Percentiles rank a stretch among this genome's conserved stretches.
Evolutionary conservation across 2,329 filamentous ascomycete genomes (phyloP).

Genomic region (Neopestalotiopsis rosae): DNA sequence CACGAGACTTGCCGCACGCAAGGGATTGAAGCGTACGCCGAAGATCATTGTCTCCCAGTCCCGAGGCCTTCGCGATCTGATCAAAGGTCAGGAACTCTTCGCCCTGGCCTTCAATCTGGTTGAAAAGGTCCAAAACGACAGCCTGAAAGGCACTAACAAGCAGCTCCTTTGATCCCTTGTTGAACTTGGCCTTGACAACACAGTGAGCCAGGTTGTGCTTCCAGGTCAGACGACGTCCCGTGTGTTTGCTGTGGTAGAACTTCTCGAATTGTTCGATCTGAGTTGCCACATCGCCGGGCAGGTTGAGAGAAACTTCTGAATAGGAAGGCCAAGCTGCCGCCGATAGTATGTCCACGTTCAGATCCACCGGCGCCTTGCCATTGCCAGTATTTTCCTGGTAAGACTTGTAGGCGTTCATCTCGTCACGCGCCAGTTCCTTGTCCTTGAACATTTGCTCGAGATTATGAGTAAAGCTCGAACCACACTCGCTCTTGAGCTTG

Average conservation of each 20-base stretch:
- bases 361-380: conserved; percentile 63
- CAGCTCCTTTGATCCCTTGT: conserved; percentile 82
- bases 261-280: conserved; percentile 81
- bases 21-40: conserved; percentile 92
- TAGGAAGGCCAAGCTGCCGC: conserved; percentile 93
- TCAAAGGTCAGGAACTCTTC: conserved; percentile 74
- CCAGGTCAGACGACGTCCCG: conserved; percentile 85
- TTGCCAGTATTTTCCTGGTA: conserved; percentile 58
- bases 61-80: conserved; percentile 76
- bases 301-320: conserved; percentile 71
- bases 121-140: conserved; percentile 89
- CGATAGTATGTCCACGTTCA: conserved; percentile 90
- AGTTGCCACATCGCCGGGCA: conserved; percentile 77
- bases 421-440: conserved; percentile 89
- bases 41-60: conserved; percentile 77
- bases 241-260: conserved; percentile 90
- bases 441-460: conserved; percentile 99
- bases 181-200: conserved; percentile 80
- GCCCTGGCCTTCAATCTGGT: conserved; percentile 59
- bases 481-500: conserved; percentile 91
- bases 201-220: conserved; percentile 94
- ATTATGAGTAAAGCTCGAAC: conserved; percentile 93
- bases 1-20: conserved; percentile 86
- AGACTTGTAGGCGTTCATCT: conserved; percentile 86
- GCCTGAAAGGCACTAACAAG: conserved; percentile 93